Evolutionary conservation across 2,329 filamentous ascomycete species (phyloP), one percentile per base, ranked within the genome.

Genomic region (Bipolaris oryzae): DNA sequence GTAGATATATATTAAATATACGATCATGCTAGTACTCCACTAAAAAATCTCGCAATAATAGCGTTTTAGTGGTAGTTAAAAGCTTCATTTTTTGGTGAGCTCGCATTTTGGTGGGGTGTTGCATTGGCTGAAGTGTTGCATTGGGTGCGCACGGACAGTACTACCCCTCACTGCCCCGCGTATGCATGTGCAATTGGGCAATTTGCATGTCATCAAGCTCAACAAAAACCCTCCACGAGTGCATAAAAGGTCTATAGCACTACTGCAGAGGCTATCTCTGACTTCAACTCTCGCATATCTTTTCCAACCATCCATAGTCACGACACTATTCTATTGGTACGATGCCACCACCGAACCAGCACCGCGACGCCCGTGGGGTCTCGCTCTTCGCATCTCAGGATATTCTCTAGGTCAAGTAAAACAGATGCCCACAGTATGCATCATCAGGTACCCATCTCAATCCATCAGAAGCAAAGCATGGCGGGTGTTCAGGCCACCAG

Each of bases 391-490:
- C 51, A 41, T 18, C 18, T 21, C 18, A 35, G 45, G 42, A 52
- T 25, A 39, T 6, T 7, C 31, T 57, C 46, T 53, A 18, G 52
- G 42, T 64, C 60, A 64, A 62, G 57, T 60, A 38, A 43, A 50
- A 55, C 15, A 48, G 50, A 47, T 60, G 59, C 28, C 49, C 39
- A 33, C 5, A 21, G 42, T 49, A 50, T 23, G 34, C 59, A 62
- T 62, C 51, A 50, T 33, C 59, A 64, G 61, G 61, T 60, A 64
- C 58, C 56, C 54, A 58, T 62, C 57, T 64, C 59, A 60, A 57
- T 53, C 47, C 53, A 60, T 62, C 54, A 57, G 59, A 62, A 64
- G 59, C 54, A 60, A 60, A 60, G 61, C 61, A 64, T 64, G 61
- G 59, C 61, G 61, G 59, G 61, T 64, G 61, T 64, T 60, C 61